Evolutionary conservation across 1,139 yeast genomes (phyloP), one percentile per base, ranked within the genome.

Genomic region (Wickerhamomyces sp.): DNA sequence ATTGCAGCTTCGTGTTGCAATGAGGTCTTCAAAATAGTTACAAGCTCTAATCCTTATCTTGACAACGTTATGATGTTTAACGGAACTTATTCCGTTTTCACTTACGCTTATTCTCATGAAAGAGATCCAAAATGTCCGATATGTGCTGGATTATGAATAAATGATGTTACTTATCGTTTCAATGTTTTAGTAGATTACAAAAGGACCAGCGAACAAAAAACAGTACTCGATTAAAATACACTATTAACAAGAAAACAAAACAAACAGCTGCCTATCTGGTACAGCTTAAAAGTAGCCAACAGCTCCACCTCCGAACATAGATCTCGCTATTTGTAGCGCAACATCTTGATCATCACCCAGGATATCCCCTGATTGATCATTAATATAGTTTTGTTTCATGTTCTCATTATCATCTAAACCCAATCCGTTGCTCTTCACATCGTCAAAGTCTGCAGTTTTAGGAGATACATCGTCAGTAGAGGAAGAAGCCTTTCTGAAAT

Each of bases 1-100:
- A 78, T 92, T 32, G 96, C 97, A 3, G 96, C 96, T 0, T 74
- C 89, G 13, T 87, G 96, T 59, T 86, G 95, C 55, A 85, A 84
- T 52, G 97, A 90, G 58, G 89, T 86, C 1, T 76, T 88, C 60
- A 90, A 90, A 56, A 67, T 88, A 20, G 70, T 85, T 21, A 81
- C 95, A 0, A 74, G 78, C 38, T 67, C 78, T 42, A 81, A 80
- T 51, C 90, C 89, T 0, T 70, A 72, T 28, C 64, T 88, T 51
- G 77, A 80, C 49, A 90, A 89, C 60, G 86, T 86, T 58, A 82
- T 88, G 87, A 85, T 84, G 80, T 87, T 87, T 55, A 75, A 88
- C 10, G 96, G 96, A 0, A 81, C 81, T 42, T 82, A 80, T 42
- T 81, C 89, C 1, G 78, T 83, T 4, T 86, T 81, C 63, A 79